Evolutionary conservation across 306 rosid species (phyloP).

Genomic region (Psophocarpus tetragonolobus): DNA sequence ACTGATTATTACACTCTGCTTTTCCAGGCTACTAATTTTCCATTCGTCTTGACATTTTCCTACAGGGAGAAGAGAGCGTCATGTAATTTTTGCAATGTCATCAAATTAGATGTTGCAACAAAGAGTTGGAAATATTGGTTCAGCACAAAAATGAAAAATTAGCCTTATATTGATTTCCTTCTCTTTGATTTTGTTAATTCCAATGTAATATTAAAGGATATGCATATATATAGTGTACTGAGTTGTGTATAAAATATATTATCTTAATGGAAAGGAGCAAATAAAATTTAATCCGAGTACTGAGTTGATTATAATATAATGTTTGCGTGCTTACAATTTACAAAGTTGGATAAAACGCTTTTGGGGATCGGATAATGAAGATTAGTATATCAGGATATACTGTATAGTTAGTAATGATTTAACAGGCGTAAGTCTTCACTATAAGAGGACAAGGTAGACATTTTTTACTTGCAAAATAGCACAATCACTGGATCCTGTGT

Average conservation of each 20-base stretch:
- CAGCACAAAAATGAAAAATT: conserved; percentile 29
- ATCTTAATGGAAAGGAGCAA: conserved; percentile 14
- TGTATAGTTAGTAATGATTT: neutral
- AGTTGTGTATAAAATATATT: conserved; percentile 36
- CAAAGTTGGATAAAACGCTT: neutral
- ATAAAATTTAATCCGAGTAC: neutral
- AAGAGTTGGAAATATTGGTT: conserved; percentile 28
- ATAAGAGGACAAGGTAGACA: neutral
- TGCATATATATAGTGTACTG: conserved; percentile 33
- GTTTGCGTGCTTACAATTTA: neutral
- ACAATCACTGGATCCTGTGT: neutral
- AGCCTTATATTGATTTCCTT: conserved; percentile 17
- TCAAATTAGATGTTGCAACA: conserved; percentile 32
- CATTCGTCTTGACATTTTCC: conserved; percentile 34
- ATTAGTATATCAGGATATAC: neutral
- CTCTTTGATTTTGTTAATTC: conserved; percentile 15
- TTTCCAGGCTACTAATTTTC: conserved; percentile 41
- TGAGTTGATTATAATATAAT: neutral
- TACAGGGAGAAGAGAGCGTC: conserved; percentile 41
- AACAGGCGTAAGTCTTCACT: neutral
- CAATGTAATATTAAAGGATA: conserved; percentile 36
- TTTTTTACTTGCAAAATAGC: neutral
- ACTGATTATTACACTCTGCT: conserved; percentile 33
- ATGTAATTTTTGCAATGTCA: conserved; percentile 41
- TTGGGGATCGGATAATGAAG: neutral